Base-by-base conservation (phyloP, 306 rosid genomes). In the Sicyos baderoa region DNA sequence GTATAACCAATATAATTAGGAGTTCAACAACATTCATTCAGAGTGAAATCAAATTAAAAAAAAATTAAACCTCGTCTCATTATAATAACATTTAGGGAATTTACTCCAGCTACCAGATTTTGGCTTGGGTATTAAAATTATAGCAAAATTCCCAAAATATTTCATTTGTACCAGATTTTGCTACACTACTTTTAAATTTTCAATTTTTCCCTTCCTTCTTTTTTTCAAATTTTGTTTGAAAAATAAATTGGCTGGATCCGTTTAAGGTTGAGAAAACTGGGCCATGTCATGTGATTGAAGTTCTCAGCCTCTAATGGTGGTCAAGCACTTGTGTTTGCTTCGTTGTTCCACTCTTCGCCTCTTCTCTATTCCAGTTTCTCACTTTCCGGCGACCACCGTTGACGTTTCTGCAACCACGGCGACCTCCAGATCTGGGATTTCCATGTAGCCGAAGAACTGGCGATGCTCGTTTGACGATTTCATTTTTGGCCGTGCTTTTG, bases 401-500 rank as follows among this genome's bases (percentile, higher is more conserved):
- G 68, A 45, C 55, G 54, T 15, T 70, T 74, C 19, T 11, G 50
- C 9, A 8, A 32, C 40, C 27, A 18, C 75, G 74, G 19, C 75
- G 68, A 62, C 18, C 52, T 42, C 53, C 53, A 29, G 77, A 59
- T 79, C 66, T 29, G 35, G 4, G 4, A 29, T 29, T 29, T 29
- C 4, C 4, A 1, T 29, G 35, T 29, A 29, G 35, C 35, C 4
- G 35, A 45, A 44, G 54, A 63, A 18, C 71, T 53, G 73, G 40
- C 60, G 65, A 11, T 13, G 72, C 83, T 37, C 51, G 57, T 59
- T 79, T 76, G 4, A 44, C 54, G 53, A 52, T 70, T 71, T 63
- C 40, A 69, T 48, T 50, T 4, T 60, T 64, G 18, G 54, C 58
- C 75, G 21, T 63, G 59, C 52, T 84, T 82, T 82, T 77, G 73